Evolutionary conservation across 148 eudicot genomes (phyloP), one percentile per base, ranked within the genome.

Genomic region (Fagopyrum homotropicum): DNA sequence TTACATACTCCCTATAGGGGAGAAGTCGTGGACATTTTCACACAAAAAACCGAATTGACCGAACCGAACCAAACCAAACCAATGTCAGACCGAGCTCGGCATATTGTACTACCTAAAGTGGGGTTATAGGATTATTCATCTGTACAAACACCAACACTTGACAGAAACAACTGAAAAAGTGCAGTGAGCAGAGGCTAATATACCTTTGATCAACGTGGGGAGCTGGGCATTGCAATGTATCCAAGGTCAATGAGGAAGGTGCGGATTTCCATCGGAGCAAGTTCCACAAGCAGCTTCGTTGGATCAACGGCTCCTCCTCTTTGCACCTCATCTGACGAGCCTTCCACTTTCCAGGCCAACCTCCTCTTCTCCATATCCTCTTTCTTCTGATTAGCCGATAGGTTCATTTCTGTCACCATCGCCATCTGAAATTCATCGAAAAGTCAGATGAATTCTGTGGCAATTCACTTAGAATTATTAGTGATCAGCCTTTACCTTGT

Each of bases 341-440:
- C 85, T 77, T 91, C 89, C 16, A 86, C 93, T 89, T 81, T 87
- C 98, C 98, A 93, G 11, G 69, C 77, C 80, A 93, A 77, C 84
- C 92, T 80, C 78, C 79, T 89, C 75, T 76, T 86, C 80, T 91
- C 87, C 98, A 93, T 93, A 68, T 86, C 89, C 45, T 75, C 81
- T 80, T 92, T 86, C 82, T 81, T 93, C 87, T 91, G 98, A 81
- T 91, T 93, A 9, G 98, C 98, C 9, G 98, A 94, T 69, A 94
- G 79, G 79, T 82, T 92, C 88, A 80, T 94, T 81, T 94, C 98
- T 45, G 83, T 88, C 61, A 90, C 90, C 78, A 85, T 89, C 22
- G 43, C 83, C 35, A 94, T 90, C 97, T 94, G 91, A 19, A 75
- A 10, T 50, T 70, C 46, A 79, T 40, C 63, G 60, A 17, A 72